Evolutionary conservation across 345 rosid species (phyloP), one percentile per base, ranked within the genome.

Genomic region (Physaria fendleri): DNA sequence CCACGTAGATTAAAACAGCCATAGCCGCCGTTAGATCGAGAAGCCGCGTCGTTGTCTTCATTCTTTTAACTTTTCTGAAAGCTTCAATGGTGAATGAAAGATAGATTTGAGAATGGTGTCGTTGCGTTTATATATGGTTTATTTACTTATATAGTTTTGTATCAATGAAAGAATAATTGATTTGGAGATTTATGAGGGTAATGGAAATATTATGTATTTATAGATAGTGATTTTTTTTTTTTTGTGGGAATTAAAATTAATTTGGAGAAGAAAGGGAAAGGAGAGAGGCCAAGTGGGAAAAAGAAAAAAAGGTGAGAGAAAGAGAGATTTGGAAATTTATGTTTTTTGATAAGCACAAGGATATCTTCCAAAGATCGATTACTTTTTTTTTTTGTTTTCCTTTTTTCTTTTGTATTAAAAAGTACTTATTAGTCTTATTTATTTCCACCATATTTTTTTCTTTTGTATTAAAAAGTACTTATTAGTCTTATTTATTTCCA

Each of bases 261-360:
- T 29, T 32, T 38, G 66, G 49, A 60, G 67, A 50, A 32, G 65
- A 60, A 52, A 68, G 22, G 33, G 66, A 68, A 41, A 67, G 40
- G 66, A 68, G 72, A 59, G 46, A 59, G 46, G 21, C 15, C 73
- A 68, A 68, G 73, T 60, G 66, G 66, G 66, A 42, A 28, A n/a
- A n/a, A n/a, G n/a, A n/a, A n/a, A 6, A 51, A 59, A 38, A 65
- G 58, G 57, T 10, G 15, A 49, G 43, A 30, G 53, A 39, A 35
- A 12, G 15, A 33, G 30, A 43, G n/a, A n/a, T n/a, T n/a, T n/a
- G n/a, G 16, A 32, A 23, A 15, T 9, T 65, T 66, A 38, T 39
- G 66, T 50, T 50, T 35, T n/a, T 37, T 52, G 56, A 59, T 34
- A 42, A 39, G 48, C 47, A 43, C 66, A 68, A 60, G 34, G 43